Evolutionary conservation across 805 yeast genomes (phyloP), one percentile per base, ranked within the genome.

Genomic region (Candida broadrunensis): DNA sequence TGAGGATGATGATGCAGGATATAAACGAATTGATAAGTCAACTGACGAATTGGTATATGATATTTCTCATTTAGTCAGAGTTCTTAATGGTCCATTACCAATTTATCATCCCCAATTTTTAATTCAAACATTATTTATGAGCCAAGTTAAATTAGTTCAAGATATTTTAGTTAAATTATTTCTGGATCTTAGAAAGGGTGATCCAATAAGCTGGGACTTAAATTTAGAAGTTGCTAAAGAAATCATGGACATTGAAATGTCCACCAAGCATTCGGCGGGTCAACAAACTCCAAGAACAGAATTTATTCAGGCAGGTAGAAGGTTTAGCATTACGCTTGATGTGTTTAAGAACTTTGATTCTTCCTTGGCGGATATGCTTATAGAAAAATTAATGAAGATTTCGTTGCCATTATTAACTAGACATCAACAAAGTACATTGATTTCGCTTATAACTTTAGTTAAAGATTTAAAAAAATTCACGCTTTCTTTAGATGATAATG

Each of bases 41-140:
- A 38, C 43, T 13, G 46, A 52, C 7, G 52, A 51, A 31, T 21
- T 45, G 5, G 50, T 55, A 3, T 62, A 55, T 44, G 77, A 73
- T 45, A 75, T 90, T 2, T 74, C 86, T 44, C 85, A 83, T 49
- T 69, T 90, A 42, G 85, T 84, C 37, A 68, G 87, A 13, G 82
- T 89, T 4, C 63, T 90, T 41, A 90, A 90, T 63, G 97, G 97
- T 24, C 93, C 95, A 0, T 60, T 91, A 13, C 97, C 97, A 0
- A 64, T 88, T 1, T 90, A 87, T 51, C 97, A 91, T 54, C 98
- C 98, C 0, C 96, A 89, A 58, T 75, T 88, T 39, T 60, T 90
- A 36, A 81, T 88, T 34, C 96, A 90, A 58, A 67, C 82, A 4
- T 58, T 90, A 15, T 81, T 84, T 51, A 75, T 79, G 48, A 83